Percentiles rank a stretch among this genome's conserved stretches.
Conservation (phyloP, 2,329 filamentous ascomycete species). For the Neodidymelliopsis sp. region DNA sequence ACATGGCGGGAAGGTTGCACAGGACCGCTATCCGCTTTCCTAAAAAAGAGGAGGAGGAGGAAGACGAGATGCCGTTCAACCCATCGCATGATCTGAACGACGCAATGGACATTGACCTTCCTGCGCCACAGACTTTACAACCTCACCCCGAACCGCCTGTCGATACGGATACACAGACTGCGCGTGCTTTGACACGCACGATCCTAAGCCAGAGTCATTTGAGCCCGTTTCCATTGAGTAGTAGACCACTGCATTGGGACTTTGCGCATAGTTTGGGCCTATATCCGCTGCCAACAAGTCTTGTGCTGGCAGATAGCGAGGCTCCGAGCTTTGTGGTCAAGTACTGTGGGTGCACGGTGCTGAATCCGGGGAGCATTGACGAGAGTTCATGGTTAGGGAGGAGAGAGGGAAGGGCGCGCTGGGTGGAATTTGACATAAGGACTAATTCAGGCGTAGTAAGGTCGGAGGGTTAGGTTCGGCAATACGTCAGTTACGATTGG, state of each 20-base stretch:
- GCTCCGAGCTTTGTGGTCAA: conserved; percentile 84
- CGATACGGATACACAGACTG: conserved; percentile 55
- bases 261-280: conserved; percentile 77
- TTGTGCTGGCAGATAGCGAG: conserved; percentile 84
- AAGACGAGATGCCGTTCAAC: conserved; percentile 35
- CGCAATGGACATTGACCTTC: conserved; percentile 57
- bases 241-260: conserved; percentile 90
- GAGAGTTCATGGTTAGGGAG: conserved; percentile 65
- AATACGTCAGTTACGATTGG: neutral
- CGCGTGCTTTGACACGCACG: conserved; percentile 85
- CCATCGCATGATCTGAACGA: conserved; percentile 47
- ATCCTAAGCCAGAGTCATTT: conserved; percentile 90
- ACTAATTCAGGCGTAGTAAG: conserved; percentile 37
- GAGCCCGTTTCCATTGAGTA: conserved; percentile 81
- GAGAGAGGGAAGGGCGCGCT: conserved; percentile 71
- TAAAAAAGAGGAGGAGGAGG: conserved; percentile 26
- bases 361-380: conserved; percentile 86
- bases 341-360: conserved; percentile 93
- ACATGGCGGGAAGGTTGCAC: conserved; percentile 80
- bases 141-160: conserved; percentile 25
- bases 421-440: conserved; percentile 78
- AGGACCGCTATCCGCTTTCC: conserved; percentile 78
- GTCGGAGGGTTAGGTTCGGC: conserved; percentile 25
- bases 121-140: conserved; percentile 19
- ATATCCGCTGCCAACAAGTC: conserved; percentile 85